Conservation (phyloP, 2,329 filamentous ascomycete species). For the Xylariaceae sp. region DNA sequence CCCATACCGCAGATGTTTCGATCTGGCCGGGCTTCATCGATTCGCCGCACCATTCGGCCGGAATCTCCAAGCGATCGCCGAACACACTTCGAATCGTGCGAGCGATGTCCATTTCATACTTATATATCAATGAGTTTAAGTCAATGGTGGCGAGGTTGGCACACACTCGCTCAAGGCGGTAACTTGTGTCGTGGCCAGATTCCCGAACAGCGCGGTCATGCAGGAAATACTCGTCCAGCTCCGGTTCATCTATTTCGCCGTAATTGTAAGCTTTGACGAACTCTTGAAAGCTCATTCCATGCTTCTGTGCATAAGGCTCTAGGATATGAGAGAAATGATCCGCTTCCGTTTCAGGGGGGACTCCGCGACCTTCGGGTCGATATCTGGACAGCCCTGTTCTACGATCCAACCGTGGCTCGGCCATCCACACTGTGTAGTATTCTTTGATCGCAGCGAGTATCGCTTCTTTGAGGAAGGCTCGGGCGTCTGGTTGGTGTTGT, state of each 20-base stretch:
- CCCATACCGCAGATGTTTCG: conserved; percentile 84
- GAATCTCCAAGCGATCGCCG: conserved; percentile 75
- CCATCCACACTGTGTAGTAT: conserved; percentile 85
- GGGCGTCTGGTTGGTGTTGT: conserved; percentile 73
- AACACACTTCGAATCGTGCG: conserved; percentile 81
- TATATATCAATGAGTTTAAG: conserved; percentile 90
- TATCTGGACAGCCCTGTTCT: conserved; percentile 80
- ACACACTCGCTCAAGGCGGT: conserved; percentile 83
- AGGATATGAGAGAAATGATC: conserved; percentile 82
- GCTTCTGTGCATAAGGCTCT: conserved; percentile 76
- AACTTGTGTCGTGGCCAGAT: conserved; percentile 94
- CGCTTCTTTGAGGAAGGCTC: conserved; percentile 75
- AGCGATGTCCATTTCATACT: conserved; percentile 93
- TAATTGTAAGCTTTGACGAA: conserved; percentile 89
- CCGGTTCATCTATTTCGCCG: conserved; percentile 71
- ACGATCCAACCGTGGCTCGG: conserved; percentile 71
- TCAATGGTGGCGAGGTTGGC: conserved; percentile 91
- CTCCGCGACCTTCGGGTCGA: conserved; percentile 75
- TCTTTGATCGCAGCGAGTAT: conserved; percentile 95
- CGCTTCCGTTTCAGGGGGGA: conserved; percentile 88
- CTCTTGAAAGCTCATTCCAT: conserved; percentile 74
- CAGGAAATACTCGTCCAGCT: conserved; percentile 91
- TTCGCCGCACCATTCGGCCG: conserved; percentile 72
- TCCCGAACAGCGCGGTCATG: conserved; percentile 95
- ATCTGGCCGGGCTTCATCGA: conserved; percentile 63